Evolutionary conservation across 2,329 filamentous ascomycete genomes (phyloP).

Genomic region (Intubia oerlemansii): DNA sequence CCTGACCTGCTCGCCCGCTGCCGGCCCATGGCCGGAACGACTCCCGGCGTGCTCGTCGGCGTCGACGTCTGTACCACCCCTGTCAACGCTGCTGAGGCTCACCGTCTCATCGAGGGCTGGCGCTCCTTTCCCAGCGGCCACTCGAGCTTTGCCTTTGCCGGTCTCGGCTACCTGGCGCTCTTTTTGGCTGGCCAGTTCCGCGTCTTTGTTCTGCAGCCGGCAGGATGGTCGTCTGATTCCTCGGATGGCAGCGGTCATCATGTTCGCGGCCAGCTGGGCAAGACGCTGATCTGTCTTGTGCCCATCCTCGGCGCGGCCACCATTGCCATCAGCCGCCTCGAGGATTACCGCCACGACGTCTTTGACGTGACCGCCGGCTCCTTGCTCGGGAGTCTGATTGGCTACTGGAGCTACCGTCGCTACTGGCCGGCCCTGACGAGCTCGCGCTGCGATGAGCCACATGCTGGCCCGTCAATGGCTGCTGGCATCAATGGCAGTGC

Average conservation of each 20-base stretch:
- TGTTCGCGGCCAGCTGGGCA: slow-evolving; percentile 23
- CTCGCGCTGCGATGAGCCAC: slow-evolving; percentile 32
- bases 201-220: slow-evolving; percentile 22
- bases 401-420: slow-evolving; percentile 44
- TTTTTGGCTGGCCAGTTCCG: slow-evolving; percentile 48
- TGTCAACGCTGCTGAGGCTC: no score
- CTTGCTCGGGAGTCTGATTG: slow-evolving; percentile 34
- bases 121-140: slow-evolving; percentile 68
- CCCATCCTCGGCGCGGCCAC: slow-evolving; percentile 42
- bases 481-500: slow-evolving; percentile 8
- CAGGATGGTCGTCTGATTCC: background rate
- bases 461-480: slow-evolving; percentile 20
- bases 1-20: slow-evolving; percentile 50
- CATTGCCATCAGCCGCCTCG: slow-evolving; percentile 46
- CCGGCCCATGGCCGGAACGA: slow-evolving; percentile 36
- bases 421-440: slow-evolving; percentile 38
- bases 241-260: slow-evolving; percentile 2
- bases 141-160: slow-evolving; percentile 57
- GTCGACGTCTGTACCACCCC: slow-evolving; percentile 54
- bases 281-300: slow-evolving; percentile 32
- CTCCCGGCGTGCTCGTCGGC: slow-evolving; percentile 31
- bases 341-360: slow-evolving; percentile 52
- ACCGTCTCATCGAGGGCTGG: slow-evolving; percentile 68
- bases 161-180: slow-evolving; percentile 51
- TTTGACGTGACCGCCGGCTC: slow-evolving; percentile 45